Conservation (phyloP, 148 eudicot species). For the Camellia sinensis region DNA sequence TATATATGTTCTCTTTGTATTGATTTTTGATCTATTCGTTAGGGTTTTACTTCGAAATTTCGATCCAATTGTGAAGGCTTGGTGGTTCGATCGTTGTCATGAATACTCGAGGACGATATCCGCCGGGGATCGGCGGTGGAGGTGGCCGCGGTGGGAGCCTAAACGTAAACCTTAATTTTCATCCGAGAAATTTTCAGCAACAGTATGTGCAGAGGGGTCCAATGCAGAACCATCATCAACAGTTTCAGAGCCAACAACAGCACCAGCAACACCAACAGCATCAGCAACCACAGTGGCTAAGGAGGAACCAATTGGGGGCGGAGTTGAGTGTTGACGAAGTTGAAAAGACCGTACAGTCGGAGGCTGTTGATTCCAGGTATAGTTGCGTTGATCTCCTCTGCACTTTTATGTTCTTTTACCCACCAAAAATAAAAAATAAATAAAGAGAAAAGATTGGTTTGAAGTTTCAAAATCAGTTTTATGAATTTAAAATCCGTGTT, state of each 20-base stretch:
- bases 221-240: conserved; percentile 38
- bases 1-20: background rate
- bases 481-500: too few species aligned
- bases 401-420: background rate
- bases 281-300: conserved; percentile 62
- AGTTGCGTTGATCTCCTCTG: background rate
- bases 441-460: too few species aligned
- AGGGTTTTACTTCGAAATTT: background rate
- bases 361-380: conserved; percentile 58
- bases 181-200: conserved; percentile 40
- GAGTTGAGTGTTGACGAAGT: conserved; percentile 54
- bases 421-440: too few species aligned
- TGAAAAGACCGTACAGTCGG: conserved; percentile 72
- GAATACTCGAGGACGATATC: conserved; percentile 46
- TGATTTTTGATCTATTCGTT: background rate
- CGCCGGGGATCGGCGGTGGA: conserved; percentile 70
- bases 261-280: conserved; percentile 36
- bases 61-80: conserved; percentile 11
- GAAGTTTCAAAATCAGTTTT: too few species aligned
- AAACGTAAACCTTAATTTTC: conserved; percentile 48
- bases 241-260: conserved; percentile 33
- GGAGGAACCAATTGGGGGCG: conserved; percentile 49
- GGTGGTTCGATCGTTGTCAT: conserved; percentile 4
- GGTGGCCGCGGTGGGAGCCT: conserved; percentile 39
- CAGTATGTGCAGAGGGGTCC: conserved; percentile 44